Base-by-base conservation (phyloP, 495 filamentous ascomycete species). In the Penicillium atrosanguineum region DNA sequence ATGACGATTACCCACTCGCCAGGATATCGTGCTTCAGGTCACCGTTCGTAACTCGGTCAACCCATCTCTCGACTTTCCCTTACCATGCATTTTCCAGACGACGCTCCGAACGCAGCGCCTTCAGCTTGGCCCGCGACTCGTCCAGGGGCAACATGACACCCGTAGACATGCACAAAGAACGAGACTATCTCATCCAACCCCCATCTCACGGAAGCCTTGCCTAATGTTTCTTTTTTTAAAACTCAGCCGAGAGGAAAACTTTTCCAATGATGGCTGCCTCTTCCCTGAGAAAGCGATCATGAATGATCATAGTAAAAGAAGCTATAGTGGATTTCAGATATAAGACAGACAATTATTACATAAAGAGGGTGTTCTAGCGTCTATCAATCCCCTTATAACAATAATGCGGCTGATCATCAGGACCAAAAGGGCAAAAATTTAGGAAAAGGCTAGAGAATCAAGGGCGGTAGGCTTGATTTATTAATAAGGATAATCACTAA, bases 211-310 rank as follows among this genome's bases (percentile, higher is more conserved):
- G 15, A 46, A 46, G 21, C 20, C 44, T 28, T 28, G 44, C 14
- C 21, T 19, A n/a, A n/a, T n/a, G n/a, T n/a, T n/a, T n/a, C n/a
- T 28, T 46, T 46, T 46, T 8, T 7, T 26, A 37, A 16, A 38
- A 36, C 29, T 48, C 29, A 25, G 21, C 7, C 7, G 31, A 38
- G 31, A 37, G 23, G 29, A 31, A 20, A 29, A 43, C 7, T 42
- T 20, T 19, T 50, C 37, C 36, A 50, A 11, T 20, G 25, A 1
- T 42, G 26, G 39, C 39, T 44, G 52, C 39, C 40, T 55, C 52
- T 55, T 42, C 14, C 45, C 18, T 20, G 28, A 28, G n/a, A n/a
- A n/a, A n/a, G n/a, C n/a, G n/a, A n/a, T n/a, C n/a, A n/a, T n/a
- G n/a, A n/a, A n/a, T n/a, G n/a, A n/a, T n/a, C n/a, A n/a, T n/a